phyloP scores from a whole-genome alignment of 306 rosid species.

The Rosa persica region DNA sequence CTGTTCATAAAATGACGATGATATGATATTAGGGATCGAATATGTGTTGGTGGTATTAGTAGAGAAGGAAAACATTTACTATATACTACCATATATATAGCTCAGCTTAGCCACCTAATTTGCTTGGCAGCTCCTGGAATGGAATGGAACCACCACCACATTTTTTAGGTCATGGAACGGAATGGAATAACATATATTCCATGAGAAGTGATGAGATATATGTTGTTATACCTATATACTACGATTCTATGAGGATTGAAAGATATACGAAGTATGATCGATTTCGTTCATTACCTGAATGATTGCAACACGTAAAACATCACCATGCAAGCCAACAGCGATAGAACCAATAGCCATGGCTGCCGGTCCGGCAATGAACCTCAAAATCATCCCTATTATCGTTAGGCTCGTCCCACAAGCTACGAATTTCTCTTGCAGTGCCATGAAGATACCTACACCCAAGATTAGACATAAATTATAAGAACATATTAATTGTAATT shows the following conservation, averaged over 20 bases:
- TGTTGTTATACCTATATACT: neutral
- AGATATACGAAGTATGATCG: neutral
- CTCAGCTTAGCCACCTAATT: neutral
- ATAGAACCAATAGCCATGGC: constrained; percentile 83
- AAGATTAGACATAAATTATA: neutral
- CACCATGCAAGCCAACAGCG: constrained; percentile 79
- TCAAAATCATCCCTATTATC: constrained; percentile 63
- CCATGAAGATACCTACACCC: constrained; percentile 90
- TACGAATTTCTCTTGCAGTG: constrained; percentile 72
- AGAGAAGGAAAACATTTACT: neutral
- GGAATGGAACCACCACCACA: neutral
- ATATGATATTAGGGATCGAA: neutral
- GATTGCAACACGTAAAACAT: constrained; percentile 73
- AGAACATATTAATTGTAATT: neutral
- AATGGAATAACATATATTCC: neutral
- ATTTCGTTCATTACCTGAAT: constrained; percentile 53
- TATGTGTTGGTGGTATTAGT: neutral
- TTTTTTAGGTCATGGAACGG: neutral
- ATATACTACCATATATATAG: neutral
- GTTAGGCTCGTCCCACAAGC: constrained; percentile 67
- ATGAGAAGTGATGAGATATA: neutral
- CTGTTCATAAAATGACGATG: neutral
- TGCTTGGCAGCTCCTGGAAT: neutral
- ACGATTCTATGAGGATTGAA: neutral
- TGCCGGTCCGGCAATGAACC: constrained; percentile 91